Evolutionary conservation across 768 basidiomycete genomes (phyloP).

Genomic region (Suillus hirtellus): DNA sequence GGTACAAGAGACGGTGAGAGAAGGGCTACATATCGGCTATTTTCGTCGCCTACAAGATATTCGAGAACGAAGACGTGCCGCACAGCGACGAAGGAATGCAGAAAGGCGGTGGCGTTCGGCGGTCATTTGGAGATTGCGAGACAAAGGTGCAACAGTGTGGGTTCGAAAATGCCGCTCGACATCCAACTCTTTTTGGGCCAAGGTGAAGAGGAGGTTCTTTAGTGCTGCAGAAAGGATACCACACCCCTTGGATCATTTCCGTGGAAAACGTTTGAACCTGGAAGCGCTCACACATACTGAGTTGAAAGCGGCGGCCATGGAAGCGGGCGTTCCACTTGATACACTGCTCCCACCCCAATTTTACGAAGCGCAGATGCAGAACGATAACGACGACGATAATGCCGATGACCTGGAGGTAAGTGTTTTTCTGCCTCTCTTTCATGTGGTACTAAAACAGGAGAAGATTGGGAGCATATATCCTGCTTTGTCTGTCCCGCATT

Average conservation of each 20-base stretch:
- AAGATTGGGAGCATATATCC: slow-evolving; percentile 5
- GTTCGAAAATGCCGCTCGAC: slow-evolving; percentile 27
- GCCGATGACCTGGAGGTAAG: slow-evolving; percentile 1
- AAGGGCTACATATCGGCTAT: slow-evolving; percentile 68
- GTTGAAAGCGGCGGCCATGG: slow-evolving; percentile 62
- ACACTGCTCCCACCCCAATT: slow-evolving; percentile 47
- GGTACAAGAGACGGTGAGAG: slow-evolving; percentile 70
- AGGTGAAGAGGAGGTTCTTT: slow-evolving; percentile 15
- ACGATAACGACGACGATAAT: neutral
- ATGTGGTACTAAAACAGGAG: neutral
- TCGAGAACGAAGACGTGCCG: slow-evolving; percentile 46
- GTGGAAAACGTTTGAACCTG: slow-evolving; percentile 62
- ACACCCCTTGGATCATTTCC: slow-evolving; percentile 18
- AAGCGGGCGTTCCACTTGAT: slow-evolving; percentile 62
- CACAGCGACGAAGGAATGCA: slow-evolving; percentile 44
- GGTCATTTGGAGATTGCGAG: slow-evolving; percentile 62
- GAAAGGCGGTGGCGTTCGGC: slow-evolving; percentile 59
- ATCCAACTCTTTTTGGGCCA: slow-evolving; percentile 14
- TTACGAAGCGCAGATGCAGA: slow-evolving; percentile 21
- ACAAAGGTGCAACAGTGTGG: slow-evolving; percentile 52
- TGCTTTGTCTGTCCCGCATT: slow-evolving; percentile 14
- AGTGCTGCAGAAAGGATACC: slow-evolving; percentile 14
- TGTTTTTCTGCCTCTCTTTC: neutral
- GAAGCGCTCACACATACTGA: slow-evolving; percentile 50
- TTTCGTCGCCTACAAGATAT: slow-evolving; percentile 51